Conservation (phyloP, 23 red algal genomes). For the Chondrus crispus region DNA sequence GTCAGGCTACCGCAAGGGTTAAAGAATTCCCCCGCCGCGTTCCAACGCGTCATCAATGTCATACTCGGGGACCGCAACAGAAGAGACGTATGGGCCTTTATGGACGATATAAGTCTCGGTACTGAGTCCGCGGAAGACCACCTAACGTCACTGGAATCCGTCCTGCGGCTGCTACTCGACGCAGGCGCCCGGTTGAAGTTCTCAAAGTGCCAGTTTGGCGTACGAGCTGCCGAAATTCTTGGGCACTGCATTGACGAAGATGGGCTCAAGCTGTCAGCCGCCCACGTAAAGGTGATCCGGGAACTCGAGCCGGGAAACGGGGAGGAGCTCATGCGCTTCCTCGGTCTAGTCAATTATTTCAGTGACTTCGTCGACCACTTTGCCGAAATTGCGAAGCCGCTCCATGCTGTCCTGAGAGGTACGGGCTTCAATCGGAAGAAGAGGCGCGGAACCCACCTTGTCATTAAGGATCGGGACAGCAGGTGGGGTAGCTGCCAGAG, state of each 20-base stretch:
- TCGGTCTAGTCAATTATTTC: neutral
- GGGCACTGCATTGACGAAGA: neutral
- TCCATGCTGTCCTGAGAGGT: neutral
- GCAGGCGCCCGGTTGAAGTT: neutral
- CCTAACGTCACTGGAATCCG: neutral
- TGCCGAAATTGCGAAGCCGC: neutral
- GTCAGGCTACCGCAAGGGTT: too few relatives aligned
- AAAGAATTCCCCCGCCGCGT: neutral
- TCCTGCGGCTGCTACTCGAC: neutral
- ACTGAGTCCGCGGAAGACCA: neutral
- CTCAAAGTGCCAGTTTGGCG: neutral
- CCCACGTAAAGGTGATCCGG: neutral
- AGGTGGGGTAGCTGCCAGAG: neutral
- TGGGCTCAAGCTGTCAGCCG: neutral
- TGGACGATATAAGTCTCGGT: neutral
- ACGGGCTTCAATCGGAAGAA: neutral
- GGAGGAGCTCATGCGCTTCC: neutral
- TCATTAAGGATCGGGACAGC: neutral
- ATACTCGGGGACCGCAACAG: neutral
- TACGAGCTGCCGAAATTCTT: neutral
- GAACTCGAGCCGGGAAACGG: neutral
- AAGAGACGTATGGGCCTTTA: neutral
- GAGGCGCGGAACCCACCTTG: neutral
- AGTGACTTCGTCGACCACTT: neutral
- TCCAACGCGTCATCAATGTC: slow-evolving; percentile 8